phyloP scores from a whole-genome alignment of 345 rosid genomes.

The Eucalyptus rudis region DNA sequence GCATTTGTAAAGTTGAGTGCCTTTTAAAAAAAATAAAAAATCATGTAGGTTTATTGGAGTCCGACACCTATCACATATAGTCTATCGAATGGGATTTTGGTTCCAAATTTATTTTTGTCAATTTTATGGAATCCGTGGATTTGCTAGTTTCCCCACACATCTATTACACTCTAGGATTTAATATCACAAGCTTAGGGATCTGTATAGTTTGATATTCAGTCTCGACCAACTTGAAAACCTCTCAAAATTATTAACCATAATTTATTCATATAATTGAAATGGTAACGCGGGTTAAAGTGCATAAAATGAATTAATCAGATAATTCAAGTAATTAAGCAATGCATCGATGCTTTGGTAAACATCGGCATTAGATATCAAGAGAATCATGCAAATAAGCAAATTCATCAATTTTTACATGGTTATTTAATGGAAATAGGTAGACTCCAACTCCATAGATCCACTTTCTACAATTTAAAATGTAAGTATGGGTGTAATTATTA shows the following conservation, averaged over 20 bases:
- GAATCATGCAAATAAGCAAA: neutral
- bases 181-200: too few species aligned
- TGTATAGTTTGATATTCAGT: too few species aligned
- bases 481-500: neutral
- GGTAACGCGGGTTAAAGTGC: neutral
- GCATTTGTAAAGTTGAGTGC: too few species aligned
- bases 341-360: neutral
- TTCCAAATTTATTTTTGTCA: too few species aligned
- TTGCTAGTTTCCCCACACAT: too few species aligned
- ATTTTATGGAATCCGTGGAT: too few species aligned
- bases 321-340: neutral
- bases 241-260: neutral
- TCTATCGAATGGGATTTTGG: too few species aligned
- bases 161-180: too few species aligned
- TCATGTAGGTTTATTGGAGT: too few species aligned
- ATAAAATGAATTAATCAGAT: too few species aligned
- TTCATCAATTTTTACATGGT: neutral
- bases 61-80: too few species aligned
- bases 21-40: too few species aligned
- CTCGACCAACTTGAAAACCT: neutral
- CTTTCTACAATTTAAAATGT: neutral
- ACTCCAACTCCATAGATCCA: neutral
- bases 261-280: neutral
- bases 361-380: neutral
- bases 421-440: neutral